Evolutionary conservation across 2,329 filamentous ascomycete species (phyloP), one percentile per base, ranked within the genome.

Genomic region (Mycosphaerella sp.): DNA sequence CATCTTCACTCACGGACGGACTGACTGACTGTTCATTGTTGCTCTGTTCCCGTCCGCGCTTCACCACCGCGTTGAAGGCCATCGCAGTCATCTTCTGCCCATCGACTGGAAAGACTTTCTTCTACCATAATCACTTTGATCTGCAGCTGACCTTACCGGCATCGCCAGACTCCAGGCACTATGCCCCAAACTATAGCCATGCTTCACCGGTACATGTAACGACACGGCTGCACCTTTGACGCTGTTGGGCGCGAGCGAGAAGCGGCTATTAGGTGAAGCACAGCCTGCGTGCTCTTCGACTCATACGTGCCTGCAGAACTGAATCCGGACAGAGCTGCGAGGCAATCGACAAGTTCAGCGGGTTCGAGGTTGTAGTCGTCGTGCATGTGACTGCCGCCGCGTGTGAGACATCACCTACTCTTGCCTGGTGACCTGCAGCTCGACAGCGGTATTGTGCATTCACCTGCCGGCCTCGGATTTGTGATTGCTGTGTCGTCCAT

Each of bases 161-260:
- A 27, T 36, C 27, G 28, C 28, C 28, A 21, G 41, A 44, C 2
- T 27, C 27, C 41, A 34, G 41, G 41, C 41, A 50, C 41, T 16
- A 50, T 50, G 48, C 41, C 18, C 41, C 35, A 44, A 42, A 14
- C 44, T 50, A 44, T 41, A 44, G 48, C 48, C 34, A 44, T 44
- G 41, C 34, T 50, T 50, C 48, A 50, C 41, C 41, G 48, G 41
- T n/a, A n/a, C n/a, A n/a, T n/a, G n/a, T 50, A 50, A 44, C 48
- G 41, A 44, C 18, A 18, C 39, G 39, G 39, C n/a, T n/a, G n/a
- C 6, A 41, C 17, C 16, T 41, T 13, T 17, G 18, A 17, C 14
- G 12, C n/a, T 39, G 16, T 41, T 41, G 16, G 12, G 8, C 7
- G 13, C 16, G 5, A n/a, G 16, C 13, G 16, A 12, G 39, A 9